Base-by-base conservation (phyloP, 352 stramenopile genomes). In the Phytophthora colocasiae region DNA sequence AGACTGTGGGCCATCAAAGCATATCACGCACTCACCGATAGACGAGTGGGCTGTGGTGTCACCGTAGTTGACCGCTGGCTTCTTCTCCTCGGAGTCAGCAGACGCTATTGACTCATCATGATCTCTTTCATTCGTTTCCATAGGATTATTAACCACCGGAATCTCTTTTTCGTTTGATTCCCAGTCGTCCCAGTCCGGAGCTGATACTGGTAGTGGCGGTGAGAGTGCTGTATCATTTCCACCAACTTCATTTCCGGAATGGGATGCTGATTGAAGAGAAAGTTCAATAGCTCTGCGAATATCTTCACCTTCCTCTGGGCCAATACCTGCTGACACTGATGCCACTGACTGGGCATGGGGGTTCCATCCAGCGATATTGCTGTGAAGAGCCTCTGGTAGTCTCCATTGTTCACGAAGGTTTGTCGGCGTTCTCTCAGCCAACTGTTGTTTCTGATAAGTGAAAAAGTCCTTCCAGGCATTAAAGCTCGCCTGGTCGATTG, bases 1-100 rank as follows among this genome's bases (percentile, higher is more conserved):
- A 15, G 77, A 77, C 70, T 93, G 80, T 0, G 84, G 84, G 0
- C 78, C 83, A 57, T 94, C 84, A 46, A 94, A 93, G 69, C 87
- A 95, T 14, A 95, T 77, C 4, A 93, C 74, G 31, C 87, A 95
- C 66, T 93, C 85, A 38, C 74, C 76, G 46, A 90, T 89, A 1
- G 73, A 70, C n/a, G 78, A 71, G 48, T 75, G 77, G 17, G 68
- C 63, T 24, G 77, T 64, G 29, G 77, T 63, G 17, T 60, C 62
- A 15, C 58, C 73, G 38, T 73, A 78, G n/a, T 79, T 75, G 26
- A 87, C 67, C 5, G 73, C 63, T 1, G 77, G 71, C 0, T 55
- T 48, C 15, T 54, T 69, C 12, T 58, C 32, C n/a, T 75, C 62
- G 8, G 36, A 59, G 3, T 29, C 10, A 15, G 27, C 54, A 5